Conservation (phyloP, 495 filamentous ascomycete species). For the Aspergillus diversus region DNA sequence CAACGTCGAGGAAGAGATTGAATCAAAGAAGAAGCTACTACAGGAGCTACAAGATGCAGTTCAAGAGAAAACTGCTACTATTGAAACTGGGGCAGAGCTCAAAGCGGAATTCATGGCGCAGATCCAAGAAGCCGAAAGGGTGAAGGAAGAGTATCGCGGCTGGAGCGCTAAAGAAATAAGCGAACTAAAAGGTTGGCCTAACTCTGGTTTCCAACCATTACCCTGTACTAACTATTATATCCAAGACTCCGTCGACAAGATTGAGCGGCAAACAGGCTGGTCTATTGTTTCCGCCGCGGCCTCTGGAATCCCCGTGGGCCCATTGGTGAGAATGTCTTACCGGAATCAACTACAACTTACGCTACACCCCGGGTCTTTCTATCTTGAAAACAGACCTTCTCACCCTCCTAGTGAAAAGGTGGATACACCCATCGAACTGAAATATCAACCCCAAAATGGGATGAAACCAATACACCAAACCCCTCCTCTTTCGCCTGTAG, state of each 20-base stretch:
- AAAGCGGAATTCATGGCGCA: constrained; percentile 71
- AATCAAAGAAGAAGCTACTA: constrained; percentile 66
- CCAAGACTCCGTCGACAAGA: constrained; percentile 63
- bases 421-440: constrained; percentile 37
- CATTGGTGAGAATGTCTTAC: constrained; percentile 77
- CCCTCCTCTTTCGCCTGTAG: constrained; percentile 36
- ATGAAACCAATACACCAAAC: constrained; percentile 11
- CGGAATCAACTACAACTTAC: constrained; percentile 73
- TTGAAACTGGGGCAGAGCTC: constrained; percentile 61
- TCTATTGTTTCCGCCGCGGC: constrained; percentile 63
- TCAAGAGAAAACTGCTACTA: constrained; percentile 61
- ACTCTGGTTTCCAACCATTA: background rate
- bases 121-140: constrained; percentile 80
- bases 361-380: constrained; percentile 69
- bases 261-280: constrained; percentile 81
- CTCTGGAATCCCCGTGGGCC: constrained; percentile 40
- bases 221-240: constrained; percentile 1
- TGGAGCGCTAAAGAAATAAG: constrained; percentile 82
- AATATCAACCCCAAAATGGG: constrained; percentile 23
- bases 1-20: constrained; percentile 66
- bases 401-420: constrained; percentile 16
- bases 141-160: constrained; percentile 84
- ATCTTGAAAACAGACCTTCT: constrained; percentile 23
- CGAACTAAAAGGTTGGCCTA: constrained; percentile 66
- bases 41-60: constrained; percentile 65